Base-by-base conservation (phyloP, 2,329 filamentous ascomycete species). In the Trichophyton rubrum region DNA sequence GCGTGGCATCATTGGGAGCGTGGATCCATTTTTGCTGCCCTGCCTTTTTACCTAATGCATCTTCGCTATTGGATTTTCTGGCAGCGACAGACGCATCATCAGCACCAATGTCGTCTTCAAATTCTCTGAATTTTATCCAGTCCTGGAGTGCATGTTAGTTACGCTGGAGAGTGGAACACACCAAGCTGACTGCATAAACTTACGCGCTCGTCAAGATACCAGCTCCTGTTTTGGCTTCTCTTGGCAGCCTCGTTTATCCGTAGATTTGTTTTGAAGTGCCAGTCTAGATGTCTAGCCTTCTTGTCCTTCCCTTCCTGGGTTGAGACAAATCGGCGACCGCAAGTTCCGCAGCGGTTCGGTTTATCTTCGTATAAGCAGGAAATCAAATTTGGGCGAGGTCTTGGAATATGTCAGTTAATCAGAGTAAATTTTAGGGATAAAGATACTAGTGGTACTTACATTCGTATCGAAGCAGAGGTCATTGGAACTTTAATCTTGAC, bases 221-320 rank as follows among this genome's bases (percentile, higher is more conserved):
- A 97, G 73, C 90, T 95, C 38, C 93, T 86, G 69, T 95, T 91
- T 67, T 95, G 88, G 35, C 89, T 90, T 63, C 89, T 83, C 71
- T 89, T 92, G 69, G 89, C 85, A 13, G 88, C 86, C 67, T 97
- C 92, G 2, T 85, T 85, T 74, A 95, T 89, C 53, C 90, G 86
- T 68, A 91, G 88, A 69, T 96, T 92, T 24, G 92, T 91, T 61
- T 87, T 86, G 76, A 99, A 99, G 74, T 99, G 93, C 93, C 93
- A 99, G 74, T 99, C 93, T 79, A 99, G 86, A 71, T 99, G 93
- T 2, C 87, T 85, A 24, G 86, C 89, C 77, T 97, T 97, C 77
- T 88, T 88, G 70, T 86, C 85, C 68, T 85, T 88, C 11, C 92
- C 92, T 65, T 88, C 85, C 11, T 85, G 83, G 56, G 89, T 88